Evolutionary conservation across 148 eudicot species (phyloP).

Genomic region (Bassia scoparia): DNA sequence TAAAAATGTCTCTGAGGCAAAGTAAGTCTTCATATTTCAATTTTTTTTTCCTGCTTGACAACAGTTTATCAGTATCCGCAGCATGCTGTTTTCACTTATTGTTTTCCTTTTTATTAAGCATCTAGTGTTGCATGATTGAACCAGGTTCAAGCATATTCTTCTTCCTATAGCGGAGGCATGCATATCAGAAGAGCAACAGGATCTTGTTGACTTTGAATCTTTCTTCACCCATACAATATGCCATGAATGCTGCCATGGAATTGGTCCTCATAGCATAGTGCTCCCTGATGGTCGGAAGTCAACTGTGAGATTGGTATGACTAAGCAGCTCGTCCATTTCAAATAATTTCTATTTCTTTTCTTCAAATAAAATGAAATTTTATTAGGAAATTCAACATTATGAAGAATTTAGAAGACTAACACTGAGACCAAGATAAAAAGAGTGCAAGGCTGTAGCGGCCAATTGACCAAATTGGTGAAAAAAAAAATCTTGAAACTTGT

Average conservation of each 20-base stretch:
- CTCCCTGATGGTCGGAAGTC: constrained; percentile 82
- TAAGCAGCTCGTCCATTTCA: not conserved
- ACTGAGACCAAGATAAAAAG: too few relatives aligned
- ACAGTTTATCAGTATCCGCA: not conserved
- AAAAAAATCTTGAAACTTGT: too few relatives aligned
- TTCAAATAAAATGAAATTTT: not conserved
- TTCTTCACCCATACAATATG: constrained; percentile 98
- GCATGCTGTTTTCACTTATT: constrained; percentile 2
- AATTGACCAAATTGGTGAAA: too few relatives aligned
- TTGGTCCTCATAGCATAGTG: constrained; percentile 90
- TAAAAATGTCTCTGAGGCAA: constrained; percentile 97
- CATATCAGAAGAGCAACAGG: constrained; percentile 66
- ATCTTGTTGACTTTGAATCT: constrained; percentile 82
- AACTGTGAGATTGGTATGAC: constrained; percentile 91
- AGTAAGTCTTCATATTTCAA: constrained; percentile 44
- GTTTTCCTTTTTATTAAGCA: constrained; percentile 3
- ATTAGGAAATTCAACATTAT: not conserved
- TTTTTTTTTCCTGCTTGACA: constrained; percentile 12
- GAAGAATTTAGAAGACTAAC: too few relatives aligned
- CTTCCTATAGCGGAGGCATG: constrained; percentile 82
- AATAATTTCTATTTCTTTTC: constrained; percentile 2
- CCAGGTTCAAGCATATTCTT: constrained; percentile 91
- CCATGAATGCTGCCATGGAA: constrained; percentile 99
- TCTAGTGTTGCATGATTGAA: constrained; percentile 20
- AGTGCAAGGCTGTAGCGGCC: too few relatives aligned